Evolutionary conservation across 192 early-diverging fungal genomes (phyloP).

Genomic region (Coemansia sp.): DNA sequence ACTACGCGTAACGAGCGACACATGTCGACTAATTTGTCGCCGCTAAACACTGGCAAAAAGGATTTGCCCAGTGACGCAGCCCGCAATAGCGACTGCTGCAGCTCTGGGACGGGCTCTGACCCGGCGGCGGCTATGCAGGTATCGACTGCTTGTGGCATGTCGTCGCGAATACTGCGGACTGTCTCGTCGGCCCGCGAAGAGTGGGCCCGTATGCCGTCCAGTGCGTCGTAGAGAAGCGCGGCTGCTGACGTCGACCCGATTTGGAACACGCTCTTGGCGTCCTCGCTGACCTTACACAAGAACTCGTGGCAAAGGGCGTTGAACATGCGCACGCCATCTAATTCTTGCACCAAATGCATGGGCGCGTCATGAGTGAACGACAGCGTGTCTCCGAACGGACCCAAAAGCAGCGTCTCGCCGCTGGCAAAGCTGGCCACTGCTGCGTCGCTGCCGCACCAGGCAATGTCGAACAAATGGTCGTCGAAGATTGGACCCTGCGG

Average conservation of each 20-base stretch:
- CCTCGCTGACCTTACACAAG: constrained; percentile 70
- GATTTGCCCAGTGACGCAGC: constrained; percentile 93
- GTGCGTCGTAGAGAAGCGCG: constrained; percentile 86
- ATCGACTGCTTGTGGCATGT: constrained; percentile 85
- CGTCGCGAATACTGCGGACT: constrained; percentile 80
- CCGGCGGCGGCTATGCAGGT: constrained; percentile 91
- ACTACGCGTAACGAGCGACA: constrained; percentile 82
- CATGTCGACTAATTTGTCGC: constrained; percentile 85
- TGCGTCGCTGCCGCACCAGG: constrained; percentile 92
- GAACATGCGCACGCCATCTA: constrained; percentile 91
- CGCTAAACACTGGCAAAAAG: constrained; percentile 84
- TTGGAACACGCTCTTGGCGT: constrained; percentile 69
- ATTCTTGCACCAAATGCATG: constrained; percentile 83
- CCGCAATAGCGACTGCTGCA: constrained; percentile 77
- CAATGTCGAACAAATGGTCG: constrained; percentile 16
- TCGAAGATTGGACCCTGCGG: background rate
- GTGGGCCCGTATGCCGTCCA: constrained; percentile 66
- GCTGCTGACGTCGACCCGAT: constrained; percentile 93
- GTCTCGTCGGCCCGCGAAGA: constrained; percentile 91
- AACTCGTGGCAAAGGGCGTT: constrained; percentile 78
- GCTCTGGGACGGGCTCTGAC: constrained; percentile 71
- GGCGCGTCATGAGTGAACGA: constrained; percentile 68
- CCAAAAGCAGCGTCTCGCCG: constrained; percentile 77
- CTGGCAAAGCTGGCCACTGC: constrained; percentile 85
- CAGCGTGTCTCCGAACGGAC: constrained; percentile 81